phyloP scores from a whole-genome alignment of 192 early-diverging fungal species.

The Backusella luteola region DNA sequence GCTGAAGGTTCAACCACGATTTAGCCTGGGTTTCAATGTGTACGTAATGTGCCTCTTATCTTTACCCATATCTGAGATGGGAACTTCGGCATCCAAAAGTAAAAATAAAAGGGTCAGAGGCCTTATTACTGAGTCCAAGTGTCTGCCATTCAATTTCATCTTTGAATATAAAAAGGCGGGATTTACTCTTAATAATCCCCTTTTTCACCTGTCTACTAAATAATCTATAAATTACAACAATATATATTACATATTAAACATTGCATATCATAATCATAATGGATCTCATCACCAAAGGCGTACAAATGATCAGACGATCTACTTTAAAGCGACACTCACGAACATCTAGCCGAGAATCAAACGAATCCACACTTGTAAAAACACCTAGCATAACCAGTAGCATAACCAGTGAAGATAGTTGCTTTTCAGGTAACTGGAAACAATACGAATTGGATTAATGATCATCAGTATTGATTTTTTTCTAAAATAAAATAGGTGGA shows the following conservation, averaged over 20 bases:
- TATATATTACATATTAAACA: background rate
- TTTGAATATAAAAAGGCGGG: conserved; percentile 1
- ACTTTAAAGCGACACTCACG: background rate
- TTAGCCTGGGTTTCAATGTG: conserved; percentile 1
- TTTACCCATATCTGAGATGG: background rate
- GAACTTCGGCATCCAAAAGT: background rate
- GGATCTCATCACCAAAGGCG: conserved; percentile 24
- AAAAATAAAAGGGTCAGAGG: background rate
- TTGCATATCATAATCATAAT: conserved; percentile 9
- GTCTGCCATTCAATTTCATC: background rate
- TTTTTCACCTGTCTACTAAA: background rate
- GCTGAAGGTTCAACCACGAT: background rate
- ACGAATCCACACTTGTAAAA: background rate
- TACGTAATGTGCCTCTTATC: conserved; percentile 3
- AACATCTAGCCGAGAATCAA: background rate
- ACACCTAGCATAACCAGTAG: conserved; percentile 25
- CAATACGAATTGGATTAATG: background rate
- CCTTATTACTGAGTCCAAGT: background rate
- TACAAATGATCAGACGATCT: background rate
- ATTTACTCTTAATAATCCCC: background rate
- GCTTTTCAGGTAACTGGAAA: conserved; percentile 6
- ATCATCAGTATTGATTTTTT: background rate
- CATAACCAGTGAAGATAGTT: conserved; percentile 6
- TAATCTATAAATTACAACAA: background rate
- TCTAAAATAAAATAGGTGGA: background rate